Evolutionary conservation across 208 protist species (phyloP).

Genomic region (Acanthamoeba triangularis): DNA sequence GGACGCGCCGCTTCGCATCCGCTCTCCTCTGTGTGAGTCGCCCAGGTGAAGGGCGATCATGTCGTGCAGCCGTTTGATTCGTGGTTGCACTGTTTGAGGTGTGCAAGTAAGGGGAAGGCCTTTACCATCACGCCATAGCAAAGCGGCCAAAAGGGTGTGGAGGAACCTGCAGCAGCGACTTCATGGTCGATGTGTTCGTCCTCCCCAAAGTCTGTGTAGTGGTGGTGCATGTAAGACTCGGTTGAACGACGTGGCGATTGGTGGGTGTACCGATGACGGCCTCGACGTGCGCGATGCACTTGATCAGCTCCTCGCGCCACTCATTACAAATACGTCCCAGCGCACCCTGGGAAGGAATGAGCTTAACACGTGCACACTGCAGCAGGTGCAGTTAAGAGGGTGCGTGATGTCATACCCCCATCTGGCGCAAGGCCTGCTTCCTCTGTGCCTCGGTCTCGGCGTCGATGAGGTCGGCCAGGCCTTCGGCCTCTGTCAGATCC

Average conservation of each 20-base stretch:
- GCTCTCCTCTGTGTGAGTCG: constrained; percentile 82
- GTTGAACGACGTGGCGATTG: neutral
- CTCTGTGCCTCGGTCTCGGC: constrained; percentile 90
- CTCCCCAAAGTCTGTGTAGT: constrained; percentile 90
- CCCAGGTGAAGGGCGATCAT: constrained; percentile 80
- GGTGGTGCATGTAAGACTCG: neutral
- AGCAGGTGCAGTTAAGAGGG: too few species aligned
- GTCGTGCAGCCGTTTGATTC: constrained; percentile 65
- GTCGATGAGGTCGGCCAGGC: constrained; percentile 90
- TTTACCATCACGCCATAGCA: neutral
- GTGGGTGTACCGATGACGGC: constrained; percentile 87
- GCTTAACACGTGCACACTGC: neutral
- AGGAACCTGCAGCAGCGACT: constrained; percentile 29
- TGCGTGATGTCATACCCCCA: constrained; percentile 75
- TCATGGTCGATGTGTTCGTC: constrained; percentile 88
- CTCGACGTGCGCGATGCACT: constrained; percentile 89
- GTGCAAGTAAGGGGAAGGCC: neutral
- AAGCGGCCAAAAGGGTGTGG: neutral
- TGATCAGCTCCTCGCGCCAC: constrained; percentile 79
- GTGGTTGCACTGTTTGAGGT: constrained; percentile 34
- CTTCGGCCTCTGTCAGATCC: constrained; percentile 92
- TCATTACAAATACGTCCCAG: constrained; percentile 78
- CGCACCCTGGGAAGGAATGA: constrained; percentile 71
- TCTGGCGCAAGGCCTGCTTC: constrained; percentile 86
- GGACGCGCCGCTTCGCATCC: constrained; percentile 81